These are phyloP conservation scores for Penicillium simplicissimum DNA, from an alignment of 495 filamentous ascomycete species.

Conservation along the genomic window DNA sequence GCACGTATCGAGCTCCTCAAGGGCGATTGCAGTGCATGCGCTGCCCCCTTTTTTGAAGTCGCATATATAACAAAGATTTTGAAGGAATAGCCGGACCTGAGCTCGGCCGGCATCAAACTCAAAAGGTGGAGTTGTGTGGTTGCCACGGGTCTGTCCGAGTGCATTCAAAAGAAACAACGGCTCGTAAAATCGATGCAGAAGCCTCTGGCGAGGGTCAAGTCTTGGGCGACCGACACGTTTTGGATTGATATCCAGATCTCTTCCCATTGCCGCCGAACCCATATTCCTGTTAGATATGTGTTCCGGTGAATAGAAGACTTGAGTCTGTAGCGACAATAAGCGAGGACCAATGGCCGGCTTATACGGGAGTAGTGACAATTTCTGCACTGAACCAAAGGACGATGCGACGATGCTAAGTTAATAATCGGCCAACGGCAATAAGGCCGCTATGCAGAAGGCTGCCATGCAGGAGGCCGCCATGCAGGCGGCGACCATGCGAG, in stretches of 20 bases:
- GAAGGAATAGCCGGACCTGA: conserved; percentile 18
- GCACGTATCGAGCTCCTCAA: conserved; percentile 27
- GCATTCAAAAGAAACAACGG: background rate
- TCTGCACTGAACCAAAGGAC: background rate
- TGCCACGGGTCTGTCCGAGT: conserved; percentile 1
- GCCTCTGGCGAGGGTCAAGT: background rate
- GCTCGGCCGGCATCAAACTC: background rate
- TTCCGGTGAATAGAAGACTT: background rate
- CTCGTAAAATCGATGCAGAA: conserved; percentile 3
- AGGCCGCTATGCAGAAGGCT: background rate
- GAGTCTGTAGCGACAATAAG: background rate
- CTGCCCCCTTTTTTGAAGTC: conserved; percentile 36
- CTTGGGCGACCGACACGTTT: background rate
- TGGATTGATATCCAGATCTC: background rate
- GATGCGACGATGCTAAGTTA: background rate
- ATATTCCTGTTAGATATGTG: background rate
- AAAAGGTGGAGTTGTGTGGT: background rate
- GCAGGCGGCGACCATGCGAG: background rate
- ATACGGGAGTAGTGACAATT: background rate
- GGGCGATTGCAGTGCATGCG: conserved; percentile 31
- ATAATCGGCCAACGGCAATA: background rate
- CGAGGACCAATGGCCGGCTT: background rate
- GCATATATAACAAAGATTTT: conserved; percentile 36
- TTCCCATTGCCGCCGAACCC: background rate
- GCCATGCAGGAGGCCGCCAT: too few species aligned